Percentiles rank a stretch among this genome's conserved stretches.
Conservation (phyloP, 805 yeast species). For the Teunomyces kruisii region DNA sequence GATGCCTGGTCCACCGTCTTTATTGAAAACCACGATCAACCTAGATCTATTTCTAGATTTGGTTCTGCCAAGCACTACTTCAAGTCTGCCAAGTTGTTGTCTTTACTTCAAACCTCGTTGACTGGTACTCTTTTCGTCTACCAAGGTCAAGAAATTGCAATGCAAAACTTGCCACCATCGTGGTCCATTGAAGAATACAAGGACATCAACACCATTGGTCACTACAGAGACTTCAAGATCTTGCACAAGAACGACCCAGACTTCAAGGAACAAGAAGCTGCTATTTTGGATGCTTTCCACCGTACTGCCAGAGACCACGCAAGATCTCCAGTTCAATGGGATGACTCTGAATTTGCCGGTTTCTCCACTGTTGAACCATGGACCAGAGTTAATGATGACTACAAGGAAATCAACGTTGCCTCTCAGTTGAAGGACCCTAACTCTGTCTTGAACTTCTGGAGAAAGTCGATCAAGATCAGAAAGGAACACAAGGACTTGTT, state of each 20-base stretch:
- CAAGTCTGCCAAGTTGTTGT: slow-evolving; percentile 48
- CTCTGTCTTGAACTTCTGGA: slow-evolving; percentile 49
- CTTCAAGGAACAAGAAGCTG: slow-evolving; percentile 19
- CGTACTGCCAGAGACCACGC: slow-evolving; percentile 51
- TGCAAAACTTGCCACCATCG: slow-evolving; percentile 45
- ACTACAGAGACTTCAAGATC: slow-evolving; percentile 33
- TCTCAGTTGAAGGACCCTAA: slow-evolving; percentile 45
- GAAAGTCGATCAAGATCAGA: slow-evolving; percentile 42
- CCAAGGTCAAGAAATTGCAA: slow-evolving; percentile 64
- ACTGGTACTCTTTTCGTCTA: slow-evolving; percentile 57
- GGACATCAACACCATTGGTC: slow-evolving; percentile 49
- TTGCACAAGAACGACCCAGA: slow-evolving; percentile 22
- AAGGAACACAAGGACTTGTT: slow-evolving; percentile 44
- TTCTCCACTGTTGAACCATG: slow-evolving; percentile 52
- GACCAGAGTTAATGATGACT: slow-evolving; percentile 53
- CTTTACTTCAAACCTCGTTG: slow-evolving; percentile 44
- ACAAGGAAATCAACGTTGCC: slow-evolving; percentile 48
- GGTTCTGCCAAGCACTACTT: slow-evolving; percentile 34
- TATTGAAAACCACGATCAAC: slow-evolving; percentile 61
- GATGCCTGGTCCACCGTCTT: slow-evolving; percentile 60
- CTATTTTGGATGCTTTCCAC: slow-evolving; percentile 33
- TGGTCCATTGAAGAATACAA: slow-evolving; percentile 52
- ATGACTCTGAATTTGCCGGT: slow-evolving; percentile 42
- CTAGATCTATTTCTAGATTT: slow-evolving; percentile 53
- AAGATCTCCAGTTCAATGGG: slow-evolving; percentile 61